A percentile compares a stretch with the other conserved stretches of the same genome.
Evolutionary conservation across 495 filamentous ascomycete genomes (phyloP).

Genomic region (Talaromyces stipitatus): DNA sequence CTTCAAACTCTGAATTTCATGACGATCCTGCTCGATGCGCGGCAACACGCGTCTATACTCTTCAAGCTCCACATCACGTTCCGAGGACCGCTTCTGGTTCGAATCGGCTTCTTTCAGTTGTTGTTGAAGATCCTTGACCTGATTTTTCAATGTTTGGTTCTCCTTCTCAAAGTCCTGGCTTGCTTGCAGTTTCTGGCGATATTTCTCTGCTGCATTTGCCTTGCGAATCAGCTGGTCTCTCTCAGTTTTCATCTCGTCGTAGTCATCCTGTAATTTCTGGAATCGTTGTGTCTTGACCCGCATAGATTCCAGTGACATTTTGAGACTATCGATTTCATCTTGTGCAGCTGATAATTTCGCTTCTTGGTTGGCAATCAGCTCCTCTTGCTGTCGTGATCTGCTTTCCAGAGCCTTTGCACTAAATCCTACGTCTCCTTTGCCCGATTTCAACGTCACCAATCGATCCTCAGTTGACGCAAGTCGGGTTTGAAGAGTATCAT

Average conservation of each 20-base stretch:
- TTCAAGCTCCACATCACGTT: slow-evolving; percentile 48
- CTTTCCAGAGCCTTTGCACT: slow-evolving; percentile 39
- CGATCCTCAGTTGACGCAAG: slow-evolving; percentile 41
- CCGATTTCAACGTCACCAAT: slow-evolving; percentile 34
- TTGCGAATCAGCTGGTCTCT: slow-evolving; percentile 70
- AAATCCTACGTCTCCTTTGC: slow-evolving; percentile 35
- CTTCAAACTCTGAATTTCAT: slow-evolving; percentile 49
- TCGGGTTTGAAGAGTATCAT: slow-evolving; percentile 41
- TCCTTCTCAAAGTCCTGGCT: slow-evolving; percentile 66
- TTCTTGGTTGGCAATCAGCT: slow-evolving; percentile 52
- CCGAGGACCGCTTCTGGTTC: slow-evolving; percentile 34
- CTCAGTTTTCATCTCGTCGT: slow-evolving; percentile 64
- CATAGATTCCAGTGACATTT: slow-evolving; percentile 33
- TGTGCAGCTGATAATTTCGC: slow-evolving; percentile 41
- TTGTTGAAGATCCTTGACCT: slow-evolving; percentile 48
- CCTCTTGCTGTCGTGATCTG: slow-evolving; percentile 44
- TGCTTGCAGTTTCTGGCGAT: slow-evolving; percentile 66
- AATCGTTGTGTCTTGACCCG: slow-evolving; percentile 38
- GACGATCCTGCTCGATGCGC: slow-evolving; percentile 54
- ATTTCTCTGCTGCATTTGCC: slow-evolving; percentile 68
- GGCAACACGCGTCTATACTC: slow-evolving; percentile 51
- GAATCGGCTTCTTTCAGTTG: slow-evolving; percentile 48
- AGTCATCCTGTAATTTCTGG: slow-evolving; percentile 55
- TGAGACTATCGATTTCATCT: slow-evolving; percentile 35
- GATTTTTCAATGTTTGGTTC: slow-evolving; percentile 53